Conservation (phyloP, 495 filamentous ascomycete genomes). For the Daldinia loculata region DNA sequence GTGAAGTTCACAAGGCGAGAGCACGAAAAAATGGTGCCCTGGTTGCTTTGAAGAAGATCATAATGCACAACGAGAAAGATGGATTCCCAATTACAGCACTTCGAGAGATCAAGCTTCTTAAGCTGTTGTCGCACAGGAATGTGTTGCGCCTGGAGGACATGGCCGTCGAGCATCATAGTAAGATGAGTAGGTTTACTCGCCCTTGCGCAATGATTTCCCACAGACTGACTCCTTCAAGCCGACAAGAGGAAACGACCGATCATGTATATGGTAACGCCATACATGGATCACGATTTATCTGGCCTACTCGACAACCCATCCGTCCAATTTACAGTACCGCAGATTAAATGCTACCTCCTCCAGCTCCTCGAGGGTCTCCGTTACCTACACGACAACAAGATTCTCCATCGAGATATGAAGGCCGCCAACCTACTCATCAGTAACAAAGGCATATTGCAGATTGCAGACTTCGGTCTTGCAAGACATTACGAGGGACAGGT, state of each 20-base stretch:
- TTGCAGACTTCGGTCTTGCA: slow-evolving; percentile 96
- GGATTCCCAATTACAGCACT: slow-evolving; percentile 84
- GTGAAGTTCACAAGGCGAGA: slow-evolving; percentile 90
- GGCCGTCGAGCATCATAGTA: slow-evolving; percentile 82
- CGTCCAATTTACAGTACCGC: slow-evolving; percentile 82
- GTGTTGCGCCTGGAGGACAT: slow-evolving; percentile 91
- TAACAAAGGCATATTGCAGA: slow-evolving; percentile 92
- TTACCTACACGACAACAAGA: slow-evolving; percentile 89
- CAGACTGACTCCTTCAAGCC: slow-evolving; percentile 48
- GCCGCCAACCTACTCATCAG: slow-evolving; percentile 97
- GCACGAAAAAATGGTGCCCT: slow-evolving; percentile 74
- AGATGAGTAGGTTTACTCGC: slow-evolving; percentile 61
- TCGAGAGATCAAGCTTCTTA: slow-evolving; percentile 93
- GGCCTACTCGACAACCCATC: slow-evolving; percentile 93
- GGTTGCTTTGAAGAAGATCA: slow-evolving; percentile 93
- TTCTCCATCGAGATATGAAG: slow-evolving; percentile 98
- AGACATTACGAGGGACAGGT: slow-evolving; percentile 89
- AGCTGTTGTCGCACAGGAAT: slow-evolving; percentile 90
- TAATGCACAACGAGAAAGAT: slow-evolving; percentile 87
- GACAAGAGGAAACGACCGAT: slow-evolving; percentile 85
- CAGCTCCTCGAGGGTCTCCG: slow-evolving; percentile 89
- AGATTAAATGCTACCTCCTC: slow-evolving; percentile 98
- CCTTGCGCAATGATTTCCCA: background rate
- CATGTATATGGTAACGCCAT: slow-evolving; percentile 98
- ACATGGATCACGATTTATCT: slow-evolving; percentile 98